Evolutionary conservation across 2,329 filamentous ascomycete species (phyloP).

Genomic region (Penicillium nordicum): DNA sequence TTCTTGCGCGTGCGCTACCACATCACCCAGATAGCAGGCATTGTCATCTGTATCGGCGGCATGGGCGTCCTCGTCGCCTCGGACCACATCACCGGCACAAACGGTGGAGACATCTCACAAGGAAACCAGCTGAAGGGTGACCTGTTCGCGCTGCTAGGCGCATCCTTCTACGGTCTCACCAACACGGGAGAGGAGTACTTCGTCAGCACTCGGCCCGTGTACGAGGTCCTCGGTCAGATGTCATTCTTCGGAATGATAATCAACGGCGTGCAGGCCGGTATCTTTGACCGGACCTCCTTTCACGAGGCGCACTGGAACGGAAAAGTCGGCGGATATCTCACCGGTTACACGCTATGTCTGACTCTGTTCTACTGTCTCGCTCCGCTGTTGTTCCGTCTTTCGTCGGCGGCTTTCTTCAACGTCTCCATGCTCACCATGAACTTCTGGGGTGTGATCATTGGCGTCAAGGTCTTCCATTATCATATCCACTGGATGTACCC

Average conservation of each 20-base stretch:
- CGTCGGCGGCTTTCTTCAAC: constrained; percentile 91
- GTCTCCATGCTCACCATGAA: constrained; percentile 90
- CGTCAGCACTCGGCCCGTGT: constrained; percentile 78
- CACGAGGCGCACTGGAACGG: constrained; percentile 61
- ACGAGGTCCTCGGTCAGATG: constrained; percentile 90
- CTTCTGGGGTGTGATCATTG: constrained; percentile 96
- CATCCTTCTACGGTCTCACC: constrained; percentile 83
- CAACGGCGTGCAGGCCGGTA: constrained; percentile 84
- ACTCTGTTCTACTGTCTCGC: constrained; percentile 82
- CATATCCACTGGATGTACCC: constrained; percentile 87
- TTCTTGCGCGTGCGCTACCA: constrained; percentile 88
- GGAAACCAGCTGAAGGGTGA: constrained; percentile 83
- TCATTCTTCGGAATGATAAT: constrained; percentile 85
- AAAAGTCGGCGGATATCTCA: constrained; percentile 72
- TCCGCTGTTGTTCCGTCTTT: constrained; percentile 84
- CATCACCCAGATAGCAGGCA: constrained; percentile 77
- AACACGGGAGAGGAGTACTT: constrained; percentile 96
- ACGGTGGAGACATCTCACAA: constrained; percentile 57
- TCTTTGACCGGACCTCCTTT: constrained; percentile 82
- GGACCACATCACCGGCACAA: constrained; percentile 75
- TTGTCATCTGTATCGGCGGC: constrained; percentile 85
- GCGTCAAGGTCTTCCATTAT: constrained; percentile 78
- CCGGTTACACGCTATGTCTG: constrained; percentile 84
- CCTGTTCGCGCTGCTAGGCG: constrained; percentile 82
- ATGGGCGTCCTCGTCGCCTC: constrained; percentile 82